Conservation (phyloP, 2,329 filamentous ascomycete genomes). For the Juglanconis juglandina region DNA sequence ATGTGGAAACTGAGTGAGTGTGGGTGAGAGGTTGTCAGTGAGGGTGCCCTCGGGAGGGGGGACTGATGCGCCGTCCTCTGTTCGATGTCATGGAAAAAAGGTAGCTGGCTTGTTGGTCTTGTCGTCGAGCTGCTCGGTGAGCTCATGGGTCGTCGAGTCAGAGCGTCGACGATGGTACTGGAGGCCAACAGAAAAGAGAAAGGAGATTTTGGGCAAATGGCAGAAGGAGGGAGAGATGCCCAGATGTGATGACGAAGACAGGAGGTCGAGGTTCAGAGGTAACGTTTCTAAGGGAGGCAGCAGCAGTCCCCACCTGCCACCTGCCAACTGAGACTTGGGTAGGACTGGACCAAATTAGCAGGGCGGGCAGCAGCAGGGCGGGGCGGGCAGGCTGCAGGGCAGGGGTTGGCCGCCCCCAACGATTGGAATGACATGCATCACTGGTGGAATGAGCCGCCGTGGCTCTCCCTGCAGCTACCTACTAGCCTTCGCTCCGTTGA, state of each 20-base stretch:
- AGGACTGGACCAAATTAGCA: not conserved
- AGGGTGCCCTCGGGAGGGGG: not conserved
- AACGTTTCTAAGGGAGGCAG: not conserved
- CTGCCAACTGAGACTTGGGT: not conserved
- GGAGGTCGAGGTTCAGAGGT: not conserved
- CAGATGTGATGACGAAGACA: not conserved
- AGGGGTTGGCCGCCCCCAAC: not conserved
- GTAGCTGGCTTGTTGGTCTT: not conserved
- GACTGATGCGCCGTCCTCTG: not conserved
- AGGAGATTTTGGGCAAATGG: too few relatives aligned
- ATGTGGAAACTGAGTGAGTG: conserved; percentile 1
- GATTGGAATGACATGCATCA: conserved; percentile 6
- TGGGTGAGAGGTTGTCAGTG: not conserved
- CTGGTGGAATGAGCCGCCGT: not conserved
- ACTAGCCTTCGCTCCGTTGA: not conserved
- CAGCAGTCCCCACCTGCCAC: not conserved
- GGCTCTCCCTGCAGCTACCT: not conserved
- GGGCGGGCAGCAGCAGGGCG: not conserved
- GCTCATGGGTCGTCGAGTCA: not conserved
- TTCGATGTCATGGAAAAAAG: too few relatives aligned
- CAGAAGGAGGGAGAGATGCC: not conserved
- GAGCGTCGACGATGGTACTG: too few relatives aligned
- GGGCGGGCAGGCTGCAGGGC: not conserved
- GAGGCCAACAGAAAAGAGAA: too few relatives aligned
- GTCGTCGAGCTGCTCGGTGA: not conserved